A percentile compares a stretch with the other conserved stretches of the same genome.
Evolutionary conservation across 2,329 filamentous ascomycete genomes (phyloP).

Genomic region (Xylariales sp.): DNA sequence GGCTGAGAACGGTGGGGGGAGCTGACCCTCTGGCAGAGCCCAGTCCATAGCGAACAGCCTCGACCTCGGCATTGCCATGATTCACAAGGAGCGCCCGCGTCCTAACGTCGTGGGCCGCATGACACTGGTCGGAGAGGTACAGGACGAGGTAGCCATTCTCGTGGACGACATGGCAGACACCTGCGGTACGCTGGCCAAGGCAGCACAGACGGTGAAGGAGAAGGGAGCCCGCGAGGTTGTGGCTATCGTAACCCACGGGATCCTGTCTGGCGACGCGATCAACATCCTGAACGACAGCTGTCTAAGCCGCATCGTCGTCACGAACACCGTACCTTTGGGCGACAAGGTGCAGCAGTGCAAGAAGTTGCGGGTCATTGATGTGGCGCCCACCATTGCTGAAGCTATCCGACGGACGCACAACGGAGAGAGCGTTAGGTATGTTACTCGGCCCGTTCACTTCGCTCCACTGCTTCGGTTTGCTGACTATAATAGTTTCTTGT

Average conservation of each 20-base stretch:
- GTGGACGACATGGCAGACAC: constrained; percentile 99
- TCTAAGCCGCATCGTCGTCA: constrained; percentile 67
- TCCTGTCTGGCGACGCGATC: constrained; percentile 65
- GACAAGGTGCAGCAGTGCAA: constrained; percentile 68
- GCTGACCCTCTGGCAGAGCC: constrained; percentile 45
- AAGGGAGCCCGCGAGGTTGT: constrained; percentile 85
- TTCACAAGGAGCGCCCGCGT: constrained; percentile 91
- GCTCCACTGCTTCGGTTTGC: not conserved
- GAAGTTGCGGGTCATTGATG: constrained; percentile 71
- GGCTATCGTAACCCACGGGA: constrained; percentile 93
- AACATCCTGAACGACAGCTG: constrained; percentile 66
- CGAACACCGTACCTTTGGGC: constrained; percentile 73
- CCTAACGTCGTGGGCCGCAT: constrained; percentile 85
- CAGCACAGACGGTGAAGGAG: constrained; percentile 80
- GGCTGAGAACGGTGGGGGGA: not conserved
- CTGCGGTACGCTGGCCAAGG: constrained; percentile 76
- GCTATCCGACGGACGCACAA: constrained; percentile 56
- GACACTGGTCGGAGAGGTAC: constrained; percentile 93
- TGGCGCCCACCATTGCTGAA: constrained; percentile 64
- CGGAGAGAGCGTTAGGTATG: constrained; percentile 45
- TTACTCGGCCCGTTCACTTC: not conserved
- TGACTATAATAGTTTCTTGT: constrained; percentile 22
- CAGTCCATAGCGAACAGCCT: constrained; percentile 90
- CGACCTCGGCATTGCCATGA: constrained; percentile 86
- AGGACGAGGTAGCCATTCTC: constrained; percentile 87